Conservation (phyloP, 495 filamentous ascomycete genomes). For the Trichoderma asperelloides region DNA sequence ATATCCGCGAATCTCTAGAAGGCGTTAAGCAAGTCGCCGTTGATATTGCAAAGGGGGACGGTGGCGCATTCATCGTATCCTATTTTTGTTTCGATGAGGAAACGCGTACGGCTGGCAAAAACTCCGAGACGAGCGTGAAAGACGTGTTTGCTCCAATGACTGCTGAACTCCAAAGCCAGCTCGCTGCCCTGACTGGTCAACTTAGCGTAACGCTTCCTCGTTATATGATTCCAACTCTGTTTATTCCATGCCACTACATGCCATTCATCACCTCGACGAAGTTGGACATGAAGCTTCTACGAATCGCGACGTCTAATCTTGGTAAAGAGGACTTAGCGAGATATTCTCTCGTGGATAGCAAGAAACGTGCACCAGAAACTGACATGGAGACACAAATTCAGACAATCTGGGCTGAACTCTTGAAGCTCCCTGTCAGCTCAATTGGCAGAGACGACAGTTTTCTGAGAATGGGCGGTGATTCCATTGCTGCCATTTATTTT, state of each 20-base stretch:
- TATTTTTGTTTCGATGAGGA: slow-evolving; percentile 25
- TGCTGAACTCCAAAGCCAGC: background rate
- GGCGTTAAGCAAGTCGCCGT: slow-evolving; percentile 12
- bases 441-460: slow-evolving; percentile 46
- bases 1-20: background rate
- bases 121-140: slow-evolving; percentile 14
- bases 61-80: slow-evolving; percentile 25
- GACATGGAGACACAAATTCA: slow-evolving; percentile 6
- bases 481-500: slow-evolving; percentile 27
- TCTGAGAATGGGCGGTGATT: slow-evolving; percentile 40
- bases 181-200: background rate
- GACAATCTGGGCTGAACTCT: background rate
- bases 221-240: slow-evolving; percentile 17
- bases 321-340: background rate
- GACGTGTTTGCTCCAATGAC: background rate
- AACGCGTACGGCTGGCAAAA: slow-evolving; percentile 22
- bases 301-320: background rate
- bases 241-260: slow-evolving; percentile 9
- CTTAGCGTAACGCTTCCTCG: slow-evolving; percentile 11
- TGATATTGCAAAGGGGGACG: slow-evolving; percentile 15
- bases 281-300: slow-evolving; percentile 3
- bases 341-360: slow-evolving; percentile 9
- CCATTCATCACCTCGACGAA: slow-evolving; percentile 49
- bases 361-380: background rate
- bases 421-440: background rate